Base-by-base conservation (phyloP, 345 rosid genomes). In the Raphanus sativus region DNA sequence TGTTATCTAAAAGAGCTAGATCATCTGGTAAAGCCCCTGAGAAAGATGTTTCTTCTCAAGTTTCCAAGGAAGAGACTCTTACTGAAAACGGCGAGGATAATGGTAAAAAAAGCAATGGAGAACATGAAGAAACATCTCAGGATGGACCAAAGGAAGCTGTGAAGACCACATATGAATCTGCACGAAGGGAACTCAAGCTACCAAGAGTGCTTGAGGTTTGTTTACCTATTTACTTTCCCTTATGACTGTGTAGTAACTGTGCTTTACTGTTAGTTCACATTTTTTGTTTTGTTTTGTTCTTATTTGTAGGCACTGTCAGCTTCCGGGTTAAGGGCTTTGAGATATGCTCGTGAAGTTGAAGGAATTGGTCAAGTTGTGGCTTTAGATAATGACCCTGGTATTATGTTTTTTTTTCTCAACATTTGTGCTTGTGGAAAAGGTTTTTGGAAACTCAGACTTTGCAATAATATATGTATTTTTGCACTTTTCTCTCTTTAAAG, bases 281-380 rank as follows among this genome's bases (percentile, higher is more conserved):
- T 45, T 36, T 34, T 52, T 55, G n/a, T n/a, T n/a, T n/a, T n/a
- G n/a, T 79, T 76, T 2, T 76, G 38, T 54, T 62, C 2, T 72
- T 71, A 52, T 77, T 12, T 70, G 9, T 77, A 96, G 99, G 99
- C 99, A 25, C 64, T 96, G 79, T 91, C 99, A 36, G 99, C 98
- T 70, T 96, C 99, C 1, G 99, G 99, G 52, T 80, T 96, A 81
- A 85, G 99, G 80, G 94, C 98, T 79, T 80, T 91, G 59, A 90
- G 99, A 84, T 96, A 96, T 86, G 97, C 95, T 67, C 87, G 86
- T 68, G 99, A 96, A 83, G 84, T 96, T 38, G 98, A 91, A 79
- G 98, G 90, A 75, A 86, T 96, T 73, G 92, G 96, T 77, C 91
- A 90, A 85, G 96, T 95, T 71, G 92, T 95, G 75, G 98, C 99